Conservation (phyloP, 208 protist species). For the Crithidia mellificae region DNA sequence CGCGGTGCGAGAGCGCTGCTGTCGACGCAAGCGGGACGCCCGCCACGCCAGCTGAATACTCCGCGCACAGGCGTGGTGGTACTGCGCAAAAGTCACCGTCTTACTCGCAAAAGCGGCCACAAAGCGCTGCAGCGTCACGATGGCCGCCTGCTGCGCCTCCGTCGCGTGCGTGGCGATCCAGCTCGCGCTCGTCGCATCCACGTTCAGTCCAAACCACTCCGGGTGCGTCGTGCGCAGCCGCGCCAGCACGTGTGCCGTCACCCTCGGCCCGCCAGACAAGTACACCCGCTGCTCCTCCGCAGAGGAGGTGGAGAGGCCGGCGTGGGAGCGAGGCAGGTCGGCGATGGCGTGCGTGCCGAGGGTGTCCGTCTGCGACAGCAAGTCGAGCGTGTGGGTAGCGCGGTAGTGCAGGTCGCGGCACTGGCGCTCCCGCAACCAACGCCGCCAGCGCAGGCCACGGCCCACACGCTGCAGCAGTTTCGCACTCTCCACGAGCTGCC, state of each 20-base stretch:
- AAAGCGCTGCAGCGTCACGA: slow-evolving; percentile 35
- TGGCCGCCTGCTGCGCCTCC: slow-evolving; percentile 12
- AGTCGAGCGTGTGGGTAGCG: slow-evolving; percentile 30
- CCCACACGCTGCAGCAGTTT: slow-evolving; percentile 57
- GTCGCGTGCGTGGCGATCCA: slow-evolving; percentile 8
- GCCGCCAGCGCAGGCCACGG: slow-evolving; percentile 43
- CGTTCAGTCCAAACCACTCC: slow-evolving; percentile 36
- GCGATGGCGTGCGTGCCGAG: neutral
- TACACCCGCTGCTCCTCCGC: slow-evolving; percentile 21
- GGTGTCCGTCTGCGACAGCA: slow-evolving; percentile 18
- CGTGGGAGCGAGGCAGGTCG: neutral
- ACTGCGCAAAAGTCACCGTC: slow-evolving; percentile 28
- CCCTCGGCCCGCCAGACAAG: slow-evolving; percentile 15
- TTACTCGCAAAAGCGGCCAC: slow-evolving; percentile 38
- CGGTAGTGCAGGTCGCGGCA: slow-evolving; percentile 13
- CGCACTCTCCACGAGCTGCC: slow-evolving; percentile 39
- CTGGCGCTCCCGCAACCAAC: slow-evolving; percentile 36
- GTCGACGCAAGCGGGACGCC: neutral
- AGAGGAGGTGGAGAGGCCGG: neutral
- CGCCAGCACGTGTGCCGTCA: slow-evolving; percentile 32
- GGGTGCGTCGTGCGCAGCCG: slow-evolving; percentile 40
- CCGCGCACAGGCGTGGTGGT: slow-evolving; percentile 36
- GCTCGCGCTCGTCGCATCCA: slow-evolving; percentile 17
- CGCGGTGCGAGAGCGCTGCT: neutral
- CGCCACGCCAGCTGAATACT: slow-evolving; percentile 44